Conservation (phyloP, 139 green algal genomes). For the Marvania coccoides region DNA sequence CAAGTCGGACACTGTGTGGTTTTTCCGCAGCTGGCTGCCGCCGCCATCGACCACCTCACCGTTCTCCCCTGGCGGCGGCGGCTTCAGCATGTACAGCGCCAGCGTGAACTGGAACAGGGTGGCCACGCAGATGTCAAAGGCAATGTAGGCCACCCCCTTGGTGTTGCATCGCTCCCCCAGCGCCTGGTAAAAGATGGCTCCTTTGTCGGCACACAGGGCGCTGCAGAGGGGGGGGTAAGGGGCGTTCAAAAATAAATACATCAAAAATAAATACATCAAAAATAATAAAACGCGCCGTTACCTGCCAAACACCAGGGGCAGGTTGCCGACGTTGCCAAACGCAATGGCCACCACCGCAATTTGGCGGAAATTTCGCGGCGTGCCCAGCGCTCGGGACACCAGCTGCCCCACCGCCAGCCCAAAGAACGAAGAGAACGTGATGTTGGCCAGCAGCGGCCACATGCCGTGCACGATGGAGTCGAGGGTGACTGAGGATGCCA, state of each 20-base stretch:
- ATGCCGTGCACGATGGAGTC: constrained; percentile 12
- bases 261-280: no score
- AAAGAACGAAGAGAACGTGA: constrained; percentile 6
- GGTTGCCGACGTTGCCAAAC: constrained; percentile 27
- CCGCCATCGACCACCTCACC: not conserved
- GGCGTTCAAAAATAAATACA: no score
- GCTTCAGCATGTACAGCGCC: constrained; percentile 13
- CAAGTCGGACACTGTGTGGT: not conserved
- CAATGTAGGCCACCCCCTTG: constrained; percentile 3
- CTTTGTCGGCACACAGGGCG: constrained; percentile 20
- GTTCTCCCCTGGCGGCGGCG: not conserved
- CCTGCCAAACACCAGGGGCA: constrained; percentile 28
- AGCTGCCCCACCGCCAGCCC: constrained; percentile 8
- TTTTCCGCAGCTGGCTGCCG: not conserved
- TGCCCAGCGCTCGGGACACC: not conserved
- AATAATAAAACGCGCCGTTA: no score
- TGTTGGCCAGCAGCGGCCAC: constrained; percentile 26
- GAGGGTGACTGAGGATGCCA: constrained; percentile 9
- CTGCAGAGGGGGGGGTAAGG: no score
- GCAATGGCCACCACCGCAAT: not conserved
- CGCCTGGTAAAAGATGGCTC: constrained; percentile 2
- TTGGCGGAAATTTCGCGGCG: not conserved
- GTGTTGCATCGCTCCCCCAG: constrained; percentile 17
- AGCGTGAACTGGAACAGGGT: constrained; percentile 30
- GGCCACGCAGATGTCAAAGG: constrained; percentile 19